These are phyloP conservation scores for Tetrahymena elliotti DNA, from an alignment of 73 alveolate genomes.

Conservation along the genomic window DNA sequence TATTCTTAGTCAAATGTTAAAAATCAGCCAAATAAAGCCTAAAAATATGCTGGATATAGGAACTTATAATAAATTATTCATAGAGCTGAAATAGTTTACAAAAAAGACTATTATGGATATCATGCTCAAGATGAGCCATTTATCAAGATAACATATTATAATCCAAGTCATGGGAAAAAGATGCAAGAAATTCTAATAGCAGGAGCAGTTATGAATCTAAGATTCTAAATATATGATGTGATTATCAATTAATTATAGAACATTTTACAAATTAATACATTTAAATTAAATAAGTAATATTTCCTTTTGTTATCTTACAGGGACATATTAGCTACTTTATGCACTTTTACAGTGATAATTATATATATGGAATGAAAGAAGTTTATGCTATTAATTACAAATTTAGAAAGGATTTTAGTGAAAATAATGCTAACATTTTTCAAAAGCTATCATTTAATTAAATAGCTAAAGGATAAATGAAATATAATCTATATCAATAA, in stretches of 20 bases:
- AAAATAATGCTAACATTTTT: not conserved
- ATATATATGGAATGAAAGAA: constrained; percentile 18
- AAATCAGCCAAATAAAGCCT: not conserved
- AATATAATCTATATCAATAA: not conserved
- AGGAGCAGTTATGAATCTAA: constrained; percentile 18
- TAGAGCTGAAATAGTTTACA: constrained; percentile 11
- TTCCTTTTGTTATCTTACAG: not conserved
- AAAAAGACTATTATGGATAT: constrained; percentile 31
- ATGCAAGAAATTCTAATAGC: not conserved
- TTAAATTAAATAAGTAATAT: too few relatives aligned
- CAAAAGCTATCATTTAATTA: not conserved
- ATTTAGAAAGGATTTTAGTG: constrained; percentile 3
- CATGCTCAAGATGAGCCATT: constrained; percentile 13
- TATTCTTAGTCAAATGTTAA: not conserved
- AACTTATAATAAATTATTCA: constrained; percentile 1
- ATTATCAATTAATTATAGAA: not conserved
- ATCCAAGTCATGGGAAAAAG: not conserved
- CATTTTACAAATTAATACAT: not conserved
- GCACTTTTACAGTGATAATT: constrained; percentile 26
- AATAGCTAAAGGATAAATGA: not conserved
- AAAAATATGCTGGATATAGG: not conserved
- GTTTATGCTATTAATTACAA: not conserved
- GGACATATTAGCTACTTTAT: constrained; percentile 11
- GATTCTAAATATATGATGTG: constrained; percentile 19
- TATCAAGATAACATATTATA: constrained; percentile 1